Evolutionary conservation across 306 rosid species (phyloP).

Genomic region (Vachellia collinsii): DNA sequence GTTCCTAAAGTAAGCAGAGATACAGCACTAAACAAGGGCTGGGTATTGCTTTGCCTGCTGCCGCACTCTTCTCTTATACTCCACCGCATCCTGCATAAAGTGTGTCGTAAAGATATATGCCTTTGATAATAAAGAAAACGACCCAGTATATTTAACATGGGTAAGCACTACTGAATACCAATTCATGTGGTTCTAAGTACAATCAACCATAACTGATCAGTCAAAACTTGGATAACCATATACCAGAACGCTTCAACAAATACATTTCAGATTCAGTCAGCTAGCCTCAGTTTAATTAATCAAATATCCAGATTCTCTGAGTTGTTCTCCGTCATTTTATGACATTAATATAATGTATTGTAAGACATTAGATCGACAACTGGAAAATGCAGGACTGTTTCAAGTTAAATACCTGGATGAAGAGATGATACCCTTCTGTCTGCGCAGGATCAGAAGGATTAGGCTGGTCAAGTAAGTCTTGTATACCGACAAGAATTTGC

Average conservation of each 20-base stretch:
- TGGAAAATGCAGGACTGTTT: conserved; percentile 19
- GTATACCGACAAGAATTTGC: conserved; percentile 86
- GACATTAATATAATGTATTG: neutral
- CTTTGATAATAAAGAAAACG: neutral
- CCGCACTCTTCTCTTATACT: conserved; percentile 89
- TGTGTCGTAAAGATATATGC: conserved; percentile 20
- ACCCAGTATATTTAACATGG: neutral
- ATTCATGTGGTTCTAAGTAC: conserved; percentile 9
- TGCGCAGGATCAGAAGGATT: conserved; percentile 92
- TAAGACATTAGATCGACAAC: neutral
- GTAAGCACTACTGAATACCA: conserved; percentile 9
- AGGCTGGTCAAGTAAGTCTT: conserved; percentile 82
- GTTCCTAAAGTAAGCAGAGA: conserved; percentile 37
- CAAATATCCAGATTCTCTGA: neutral
- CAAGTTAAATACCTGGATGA: conserved; percentile 73
- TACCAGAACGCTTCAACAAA: conserved; percentile 2
- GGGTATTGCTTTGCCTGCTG: conserved; percentile 95
- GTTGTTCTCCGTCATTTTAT: neutral
- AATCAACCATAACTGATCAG: neutral
- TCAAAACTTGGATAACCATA: neutral
- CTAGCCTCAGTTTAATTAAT: neutral
- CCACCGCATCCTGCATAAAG: conserved; percentile 67
- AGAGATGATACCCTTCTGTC: conserved; percentile 97
- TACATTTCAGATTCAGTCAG: conserved; percentile 15
- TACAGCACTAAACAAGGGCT: conserved; percentile 60